Conservation (phyloP, 164 flowering plant genomes). For the Macadamia tetraphylla region DNA sequence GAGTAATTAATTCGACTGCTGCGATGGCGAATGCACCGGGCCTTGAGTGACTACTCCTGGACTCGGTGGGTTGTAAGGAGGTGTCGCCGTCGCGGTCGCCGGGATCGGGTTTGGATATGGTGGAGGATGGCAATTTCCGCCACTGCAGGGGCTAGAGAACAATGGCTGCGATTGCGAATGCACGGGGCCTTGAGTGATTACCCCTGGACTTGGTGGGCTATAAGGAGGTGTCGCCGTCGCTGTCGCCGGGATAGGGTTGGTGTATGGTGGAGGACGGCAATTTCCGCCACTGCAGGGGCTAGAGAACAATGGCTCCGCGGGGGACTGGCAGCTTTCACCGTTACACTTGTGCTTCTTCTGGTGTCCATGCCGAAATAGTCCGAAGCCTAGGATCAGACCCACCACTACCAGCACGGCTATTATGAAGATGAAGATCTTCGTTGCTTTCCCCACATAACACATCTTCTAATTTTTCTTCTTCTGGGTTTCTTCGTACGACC, state of each 20-base stretch:
- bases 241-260: not conserved
- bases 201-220: not conserved
- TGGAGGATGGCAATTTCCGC: no score
- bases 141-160: not conserved
- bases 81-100: not conserved
- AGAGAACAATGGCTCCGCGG: not conserved
- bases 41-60: not conserved
- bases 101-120: not conserved
- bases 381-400: not conserved
- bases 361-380: not conserved
- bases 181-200: not conserved
- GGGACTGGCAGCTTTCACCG: not conserved
- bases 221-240: not conserved
- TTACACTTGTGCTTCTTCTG: not conserved
- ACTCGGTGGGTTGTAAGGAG: not conserved
- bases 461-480: conserved; percentile 17
- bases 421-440: conserved; percentile 88
- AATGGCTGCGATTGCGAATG: not conserved
- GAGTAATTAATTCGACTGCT: not conserved
- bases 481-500: no score
- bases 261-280: not conserved
- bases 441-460: conserved; percentile 89
- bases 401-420: conserved; percentile 20
- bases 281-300: not conserved
- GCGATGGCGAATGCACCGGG: not conserved